phyloP scores from a whole-genome alignment of 164 flowering plant species.

The Cinnamomum chago region DNA sequence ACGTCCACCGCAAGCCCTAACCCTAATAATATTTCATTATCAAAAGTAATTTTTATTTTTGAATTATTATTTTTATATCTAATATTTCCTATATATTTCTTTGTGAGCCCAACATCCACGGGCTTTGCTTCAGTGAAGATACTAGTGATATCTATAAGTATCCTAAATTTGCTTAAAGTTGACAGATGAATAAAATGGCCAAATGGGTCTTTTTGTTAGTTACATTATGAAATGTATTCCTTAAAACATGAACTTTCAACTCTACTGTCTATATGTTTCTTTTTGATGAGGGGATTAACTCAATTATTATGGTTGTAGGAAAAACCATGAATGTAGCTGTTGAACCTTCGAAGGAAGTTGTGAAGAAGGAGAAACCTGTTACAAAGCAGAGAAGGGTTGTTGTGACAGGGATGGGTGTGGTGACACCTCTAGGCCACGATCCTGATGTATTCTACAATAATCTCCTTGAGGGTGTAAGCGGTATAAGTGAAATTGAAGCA shows the following conservation, averaged over 20 bases:
- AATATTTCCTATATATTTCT: too few species aligned
- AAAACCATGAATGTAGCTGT: slow-evolving; percentile 66
- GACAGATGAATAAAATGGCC: not conserved
- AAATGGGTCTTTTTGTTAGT: not conserved
- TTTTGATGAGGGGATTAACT: not conserved
- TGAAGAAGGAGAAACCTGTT: slow-evolving; percentile 52
- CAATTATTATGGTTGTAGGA: slow-evolving; percentile 27
- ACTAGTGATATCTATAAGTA: not conserved
- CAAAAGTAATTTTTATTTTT: too few species aligned
- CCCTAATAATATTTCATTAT: too few species aligned
- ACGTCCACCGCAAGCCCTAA: too few species aligned
- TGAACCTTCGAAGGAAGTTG: slow-evolving; percentile 51
- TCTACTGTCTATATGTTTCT: not conserved
- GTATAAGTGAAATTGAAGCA: slow-evolving; percentile 85
- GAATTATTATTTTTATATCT: too few species aligned
- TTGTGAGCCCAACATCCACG: too few species aligned
- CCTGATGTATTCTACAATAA: slow-evolving; percentile 79
- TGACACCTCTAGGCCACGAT: slow-evolving; percentile 80
- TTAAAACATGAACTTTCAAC: not conserved
- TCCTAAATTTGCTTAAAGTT: not conserved
- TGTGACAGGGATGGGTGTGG: slow-evolving; percentile 96
- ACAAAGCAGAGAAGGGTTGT: slow-evolving; percentile 86
- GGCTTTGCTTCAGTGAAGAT: not conserved
- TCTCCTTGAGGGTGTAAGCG: slow-evolving; percentile 94
- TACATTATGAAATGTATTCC: not conserved